These are phyloP conservation scores for Isabelozyma pseudorhagii DNA, from an alignment of 805 yeast genomes.

Conservation along the genomic window DNA sequence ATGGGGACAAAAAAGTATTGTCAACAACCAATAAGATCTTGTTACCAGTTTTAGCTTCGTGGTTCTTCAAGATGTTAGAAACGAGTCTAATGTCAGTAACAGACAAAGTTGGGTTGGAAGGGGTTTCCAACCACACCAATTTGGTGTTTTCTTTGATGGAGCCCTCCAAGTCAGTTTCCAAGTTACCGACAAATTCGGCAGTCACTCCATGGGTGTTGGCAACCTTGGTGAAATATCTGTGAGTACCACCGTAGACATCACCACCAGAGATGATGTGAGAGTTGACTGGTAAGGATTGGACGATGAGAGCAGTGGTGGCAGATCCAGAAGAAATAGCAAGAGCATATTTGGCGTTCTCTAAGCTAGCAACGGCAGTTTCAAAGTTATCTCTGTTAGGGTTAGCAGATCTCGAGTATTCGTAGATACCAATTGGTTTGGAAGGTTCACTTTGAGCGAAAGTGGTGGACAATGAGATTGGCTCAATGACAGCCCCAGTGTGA, in stretches of 20 bases:
- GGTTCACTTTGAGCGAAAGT: conserved; percentile 82
- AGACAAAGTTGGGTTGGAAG: conserved; percentile 82
- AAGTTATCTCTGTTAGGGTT: conserved; percentile 85
- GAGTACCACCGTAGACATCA: conserved; percentile 91
- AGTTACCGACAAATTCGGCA: conserved; percentile 63
- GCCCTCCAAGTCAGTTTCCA: conserved; percentile 54
- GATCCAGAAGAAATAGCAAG: conserved; percentile 84
- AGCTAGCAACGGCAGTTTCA: conserved; percentile 73
- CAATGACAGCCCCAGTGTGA: conserved; percentile 81
- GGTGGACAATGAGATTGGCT: conserved; percentile 78
- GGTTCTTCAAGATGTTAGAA: conserved; percentile 47
- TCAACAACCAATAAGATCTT: conserved; percentile 70
- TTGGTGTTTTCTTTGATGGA: conserved; percentile 61
- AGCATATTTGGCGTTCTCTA: conserved; percentile 73
- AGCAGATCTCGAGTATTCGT: conserved; percentile 81
- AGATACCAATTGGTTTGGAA: conserved; percentile 70
- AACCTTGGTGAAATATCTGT: conserved; percentile 83
- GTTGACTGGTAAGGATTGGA: conserved; percentile 70
- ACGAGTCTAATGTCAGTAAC: conserved; percentile 73
- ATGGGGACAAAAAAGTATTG: conserved; percentile 86
- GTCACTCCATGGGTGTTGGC: conserved; percentile 76
- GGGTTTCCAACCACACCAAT: conserved; percentile 85
- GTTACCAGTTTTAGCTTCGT: conserved; percentile 44
- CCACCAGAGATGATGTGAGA: conserved; percentile 76
- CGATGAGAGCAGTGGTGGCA: conserved; percentile 73